Conservation (phyloP, 2,329 filamentous ascomycete species). For the Alternaria ventricosa region DNA sequence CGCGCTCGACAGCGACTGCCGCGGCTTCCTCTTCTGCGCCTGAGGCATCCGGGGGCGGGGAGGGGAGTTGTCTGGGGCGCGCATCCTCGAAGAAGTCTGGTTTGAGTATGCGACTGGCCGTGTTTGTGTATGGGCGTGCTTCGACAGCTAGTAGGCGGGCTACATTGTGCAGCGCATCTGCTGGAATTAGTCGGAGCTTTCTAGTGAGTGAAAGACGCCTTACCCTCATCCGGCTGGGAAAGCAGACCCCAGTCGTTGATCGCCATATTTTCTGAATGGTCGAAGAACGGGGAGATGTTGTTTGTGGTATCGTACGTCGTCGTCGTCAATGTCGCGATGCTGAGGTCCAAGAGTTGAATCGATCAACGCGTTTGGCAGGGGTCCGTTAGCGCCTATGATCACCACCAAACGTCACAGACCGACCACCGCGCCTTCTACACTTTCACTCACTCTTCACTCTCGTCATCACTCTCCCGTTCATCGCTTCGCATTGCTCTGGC, state of each 20-base stretch:
- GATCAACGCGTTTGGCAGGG: conserved; percentile 3
- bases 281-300: neutral
- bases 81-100: conserved; percentile 68
- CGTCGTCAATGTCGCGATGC: conserved; percentile 9
- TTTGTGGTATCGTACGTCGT: neutral
- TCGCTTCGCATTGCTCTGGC: neutral
- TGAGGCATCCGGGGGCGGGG: conserved; percentile 69
- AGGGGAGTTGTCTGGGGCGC: conserved; percentile 64
- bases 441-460: conserved; percentile 7
- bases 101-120: conserved; percentile 79
- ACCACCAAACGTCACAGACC: conserved; percentile 20
- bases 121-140: conserved; percentile 88
- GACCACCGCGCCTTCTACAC: neutral
- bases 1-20: conserved; percentile 53
- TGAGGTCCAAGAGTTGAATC: conserved; percentile 2
- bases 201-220: neutral
- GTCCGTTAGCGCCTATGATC: conserved; percentile 6
- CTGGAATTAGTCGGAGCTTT: conserved; percentile 16
- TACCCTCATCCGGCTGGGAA: conserved; percentile 73
- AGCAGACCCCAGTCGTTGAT: conserved; percentile 66
- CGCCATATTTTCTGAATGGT: conserved; percentile 52
- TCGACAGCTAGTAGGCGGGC: conserved; percentile 86
- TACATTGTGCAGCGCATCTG: conserved; percentile 80
- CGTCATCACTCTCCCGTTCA: neutral
- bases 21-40: conserved; percentile 56